These are phyloP conservation scores for Gossypium turneri DNA, from an alignment of 345 rosid species.

Conservation along the genomic window DNA sequence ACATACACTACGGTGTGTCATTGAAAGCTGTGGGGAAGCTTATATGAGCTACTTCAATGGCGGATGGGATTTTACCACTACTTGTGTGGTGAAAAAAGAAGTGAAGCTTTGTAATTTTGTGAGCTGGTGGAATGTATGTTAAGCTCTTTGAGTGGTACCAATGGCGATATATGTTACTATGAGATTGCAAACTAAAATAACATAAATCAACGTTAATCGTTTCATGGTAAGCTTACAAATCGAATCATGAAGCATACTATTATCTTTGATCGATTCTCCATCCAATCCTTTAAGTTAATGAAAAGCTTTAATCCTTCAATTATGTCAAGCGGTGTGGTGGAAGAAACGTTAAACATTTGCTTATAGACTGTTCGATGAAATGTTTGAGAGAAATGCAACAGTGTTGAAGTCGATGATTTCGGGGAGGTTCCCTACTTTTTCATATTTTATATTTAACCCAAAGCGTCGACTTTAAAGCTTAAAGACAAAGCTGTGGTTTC, in stretches of 20 bases:
- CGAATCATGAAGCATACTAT: too few relatives aligned
- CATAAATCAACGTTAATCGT: background rate
- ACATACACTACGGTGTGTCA: slow-evolving; percentile 6
- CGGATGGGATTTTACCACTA: background rate
- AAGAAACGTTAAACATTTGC: background rate
- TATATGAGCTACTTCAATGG: background rate
- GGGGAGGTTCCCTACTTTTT: background rate
- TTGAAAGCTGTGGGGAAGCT: background rate
- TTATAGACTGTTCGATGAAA: background rate
- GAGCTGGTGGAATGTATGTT: slow-evolving; percentile 4
- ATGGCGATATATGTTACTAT: background rate
- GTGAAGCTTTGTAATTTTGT: slow-evolving; percentile 27
- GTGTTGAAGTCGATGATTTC: background rate
- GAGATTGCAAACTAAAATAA: slow-evolving; percentile 12
- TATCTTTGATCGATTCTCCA: too few relatives aligned
- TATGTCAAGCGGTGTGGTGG: too few relatives aligned
- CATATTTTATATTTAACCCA: background rate
- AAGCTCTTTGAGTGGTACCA: slow-evolving; percentile 9
- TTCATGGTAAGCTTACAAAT: too few relatives aligned
- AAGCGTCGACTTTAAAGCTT: background rate
- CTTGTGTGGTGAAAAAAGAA: slow-evolving; percentile 6
- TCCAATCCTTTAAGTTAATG: too few relatives aligned
- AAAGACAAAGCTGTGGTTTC: background rate
- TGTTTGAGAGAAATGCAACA: background rate
- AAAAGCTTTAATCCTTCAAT: too few relatives aligned